These are phyloP conservation scores for Leishmania major DNA, from an alignment of 208 protist species.

Conservation along the genomic window DNA sequence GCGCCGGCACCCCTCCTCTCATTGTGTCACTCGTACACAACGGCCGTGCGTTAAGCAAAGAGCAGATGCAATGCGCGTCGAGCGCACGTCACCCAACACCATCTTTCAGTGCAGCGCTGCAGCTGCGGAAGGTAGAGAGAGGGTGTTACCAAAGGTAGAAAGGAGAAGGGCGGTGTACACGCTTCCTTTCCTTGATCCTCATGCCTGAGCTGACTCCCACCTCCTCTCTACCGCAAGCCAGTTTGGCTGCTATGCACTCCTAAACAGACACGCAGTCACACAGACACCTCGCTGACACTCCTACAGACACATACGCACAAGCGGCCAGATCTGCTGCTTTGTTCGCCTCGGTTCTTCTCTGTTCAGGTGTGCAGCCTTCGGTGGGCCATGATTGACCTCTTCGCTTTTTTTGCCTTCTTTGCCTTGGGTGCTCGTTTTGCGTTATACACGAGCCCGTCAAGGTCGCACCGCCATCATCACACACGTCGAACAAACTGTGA, in stretches of 20 bases:
- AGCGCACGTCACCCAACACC: background rate
- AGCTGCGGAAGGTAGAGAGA: background rate
- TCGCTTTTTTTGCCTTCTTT: background rate
- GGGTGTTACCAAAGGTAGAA: background rate
- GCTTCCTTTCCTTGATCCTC: background rate
- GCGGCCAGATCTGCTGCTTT: background rate
- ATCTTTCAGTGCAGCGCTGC: background rate
- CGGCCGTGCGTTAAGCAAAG: background rate
- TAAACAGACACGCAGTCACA: slow-evolving; percentile 8
- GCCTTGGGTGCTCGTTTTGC: background rate
- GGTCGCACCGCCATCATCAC: background rate
- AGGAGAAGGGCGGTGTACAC: background rate
- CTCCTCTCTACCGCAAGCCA: background rate
- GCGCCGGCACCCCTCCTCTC: background rate
- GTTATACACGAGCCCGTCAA: background rate
- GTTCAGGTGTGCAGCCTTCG: background rate
- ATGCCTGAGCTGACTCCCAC: background rate
- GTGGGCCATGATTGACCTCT: background rate
- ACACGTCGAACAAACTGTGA: background rate
- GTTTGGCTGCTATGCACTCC: background rate
- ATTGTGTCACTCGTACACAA: background rate
- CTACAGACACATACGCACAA: slow-evolving; percentile 8
- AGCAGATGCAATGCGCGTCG: background rate
- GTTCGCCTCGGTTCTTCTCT: background rate
- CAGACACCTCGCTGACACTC: background rate